Evolutionary conservation across 192 early-diverging fungal genomes (phyloP).

Genomic region (Rhizoclosmatium sp.): DNA sequence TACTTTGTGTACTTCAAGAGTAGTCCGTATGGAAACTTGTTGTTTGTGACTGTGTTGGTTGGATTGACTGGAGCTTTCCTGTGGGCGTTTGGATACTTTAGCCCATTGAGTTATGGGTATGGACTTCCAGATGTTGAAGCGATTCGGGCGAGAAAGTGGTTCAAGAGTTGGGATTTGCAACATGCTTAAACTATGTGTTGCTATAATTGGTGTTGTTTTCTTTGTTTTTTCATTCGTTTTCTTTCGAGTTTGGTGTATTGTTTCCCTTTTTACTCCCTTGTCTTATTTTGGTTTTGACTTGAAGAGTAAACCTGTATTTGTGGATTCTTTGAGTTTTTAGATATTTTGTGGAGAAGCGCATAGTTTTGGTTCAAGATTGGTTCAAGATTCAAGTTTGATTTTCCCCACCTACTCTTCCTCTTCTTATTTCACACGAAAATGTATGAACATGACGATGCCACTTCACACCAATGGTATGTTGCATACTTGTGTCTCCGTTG

Average conservation of each 20-base stretch:
- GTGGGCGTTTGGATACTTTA: constrained; percentile 77
- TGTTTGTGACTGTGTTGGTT: constrained; percentile 53
- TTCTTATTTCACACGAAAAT: too few relatives aligned
- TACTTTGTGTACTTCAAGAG: constrained; percentile 25
- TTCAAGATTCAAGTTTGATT: too few relatives aligned
- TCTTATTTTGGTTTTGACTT: too few relatives aligned
- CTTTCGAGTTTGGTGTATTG: background rate
- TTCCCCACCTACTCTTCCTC: too few relatives aligned
- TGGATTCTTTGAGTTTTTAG: too few relatives aligned
- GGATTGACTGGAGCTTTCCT: constrained; percentile 56
- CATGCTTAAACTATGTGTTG: constrained; percentile 47
- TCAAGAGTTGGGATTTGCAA: constrained; percentile 90
- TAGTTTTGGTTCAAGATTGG: too few relatives aligned
- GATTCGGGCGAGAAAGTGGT: constrained; percentile 72
- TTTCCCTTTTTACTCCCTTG: too few relatives aligned
- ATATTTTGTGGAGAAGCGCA: too few relatives aligned
- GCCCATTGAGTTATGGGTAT: constrained; percentile 88
- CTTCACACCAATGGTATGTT: too few relatives aligned
- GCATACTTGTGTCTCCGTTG: too few relatives aligned
- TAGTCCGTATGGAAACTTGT: constrained; percentile 37
- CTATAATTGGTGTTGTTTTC: background rate
- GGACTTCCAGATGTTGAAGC: constrained; percentile 65
- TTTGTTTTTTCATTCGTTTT: background rate
- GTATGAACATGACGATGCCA: too few relatives aligned
- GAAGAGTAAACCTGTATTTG: too few relatives aligned